These are phyloP conservation scores for Polytrichum commune DNA, from an alignment of 225 moss, liverwort and hornwort genomes.

Conservation along the genomic window DNA sequence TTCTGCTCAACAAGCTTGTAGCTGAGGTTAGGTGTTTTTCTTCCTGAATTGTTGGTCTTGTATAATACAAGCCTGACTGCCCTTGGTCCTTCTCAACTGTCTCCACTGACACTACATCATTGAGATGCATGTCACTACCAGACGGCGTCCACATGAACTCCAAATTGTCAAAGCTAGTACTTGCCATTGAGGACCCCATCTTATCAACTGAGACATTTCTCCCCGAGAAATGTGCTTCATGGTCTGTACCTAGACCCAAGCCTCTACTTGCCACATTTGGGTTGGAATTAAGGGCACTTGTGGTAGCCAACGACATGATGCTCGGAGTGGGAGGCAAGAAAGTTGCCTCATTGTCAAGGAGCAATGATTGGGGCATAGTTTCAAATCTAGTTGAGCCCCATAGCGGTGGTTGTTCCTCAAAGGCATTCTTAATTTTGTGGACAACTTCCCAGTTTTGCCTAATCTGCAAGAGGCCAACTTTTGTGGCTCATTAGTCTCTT, in stretches of 20 bases:
- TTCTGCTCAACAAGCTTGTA: conserved; percentile 37
- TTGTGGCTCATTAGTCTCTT: not conserved
- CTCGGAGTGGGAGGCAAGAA: conserved; percentile 39
- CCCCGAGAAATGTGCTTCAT: conserved; percentile 30
- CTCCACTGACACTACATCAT: conserved; percentile 36
- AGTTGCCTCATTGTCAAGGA: conserved; percentile 36
- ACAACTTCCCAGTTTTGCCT: conserved; percentile 47
- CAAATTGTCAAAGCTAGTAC: conserved; percentile 44
- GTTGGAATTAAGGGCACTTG: conserved; percentile 37
- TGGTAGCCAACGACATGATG: conserved; percentile 29
- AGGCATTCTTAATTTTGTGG: conserved; percentile 47
- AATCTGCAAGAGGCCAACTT: conserved; percentile 28
- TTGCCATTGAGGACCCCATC: conserved; percentile 41
- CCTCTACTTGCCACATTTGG: conserved; percentile 36
- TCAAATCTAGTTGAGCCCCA: conserved; percentile 43
- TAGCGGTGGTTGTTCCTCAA: conserved; percentile 30
- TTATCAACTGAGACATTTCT: conserved; percentile 33
- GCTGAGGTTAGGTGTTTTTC: conserved; percentile 37
- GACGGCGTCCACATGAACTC: conserved; percentile 39
- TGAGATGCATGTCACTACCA: conserved; percentile 34
- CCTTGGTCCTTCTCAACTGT: conserved; percentile 43
- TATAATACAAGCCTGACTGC: conserved; percentile 20
- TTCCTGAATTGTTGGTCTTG: conserved; percentile 32
- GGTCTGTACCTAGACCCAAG: conserved; percentile 32
- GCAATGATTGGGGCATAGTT: conserved; percentile 41